Percentiles rank a stretch among this genome's conserved stretches.
Evolutionary conservation across 345 rosid genomes (phyloP).

Genomic region (Toxicodendron radicans): DNA sequence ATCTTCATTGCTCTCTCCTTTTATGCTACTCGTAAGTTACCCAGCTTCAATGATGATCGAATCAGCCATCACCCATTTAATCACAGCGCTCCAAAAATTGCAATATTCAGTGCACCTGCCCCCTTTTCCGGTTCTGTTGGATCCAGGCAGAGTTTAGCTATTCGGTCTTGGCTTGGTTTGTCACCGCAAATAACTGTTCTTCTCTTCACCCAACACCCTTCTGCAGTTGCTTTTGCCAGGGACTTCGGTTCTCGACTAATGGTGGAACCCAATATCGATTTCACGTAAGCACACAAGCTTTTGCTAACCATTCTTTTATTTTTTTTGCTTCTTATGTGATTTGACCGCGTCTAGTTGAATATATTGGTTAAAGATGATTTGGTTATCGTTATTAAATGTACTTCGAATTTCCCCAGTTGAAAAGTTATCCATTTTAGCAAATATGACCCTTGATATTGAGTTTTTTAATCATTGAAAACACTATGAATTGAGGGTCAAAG

Average conservation of each 20-base stretch:
- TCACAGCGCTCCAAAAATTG: slow-evolving; percentile 41
- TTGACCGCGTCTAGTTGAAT: neutral
- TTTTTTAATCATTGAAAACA: too few species aligned
- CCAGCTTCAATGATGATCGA: slow-evolving; percentile 34
- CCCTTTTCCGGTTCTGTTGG: slow-evolving; percentile 45
- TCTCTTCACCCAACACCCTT: slow-evolving; percentile 62
- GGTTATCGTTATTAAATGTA: too few species aligned
- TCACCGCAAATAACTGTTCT: slow-evolving; percentile 64
- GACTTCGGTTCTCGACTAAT: slow-evolving; percentile 56
- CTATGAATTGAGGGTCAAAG: too few species aligned
- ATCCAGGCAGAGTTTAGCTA: slow-evolving; percentile 43
- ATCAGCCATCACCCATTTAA: slow-evolving; percentile 18
- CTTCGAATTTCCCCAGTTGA: too few species aligned
- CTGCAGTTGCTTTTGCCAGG: slow-evolving; percentile 47
- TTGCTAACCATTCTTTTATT: too few species aligned
- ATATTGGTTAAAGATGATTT: neutral
- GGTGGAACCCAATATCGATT: slow-evolving; percentile 70
- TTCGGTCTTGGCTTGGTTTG: slow-evolving; percentile 86
- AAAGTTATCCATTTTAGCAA: too few species aligned
- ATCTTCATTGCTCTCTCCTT: slow-evolving; percentile 67
- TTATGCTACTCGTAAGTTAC: slow-evolving; percentile 65
- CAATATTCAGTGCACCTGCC: slow-evolving; percentile 61
- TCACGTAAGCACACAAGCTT: slow-evolving; percentile 56
- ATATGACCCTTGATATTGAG: too few species aligned
- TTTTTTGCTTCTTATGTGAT: neutral